Evolutionary conservation across 805 yeast genomes (phyloP).

Genomic region (Wickerhamomyces hampshirensis): DNA sequence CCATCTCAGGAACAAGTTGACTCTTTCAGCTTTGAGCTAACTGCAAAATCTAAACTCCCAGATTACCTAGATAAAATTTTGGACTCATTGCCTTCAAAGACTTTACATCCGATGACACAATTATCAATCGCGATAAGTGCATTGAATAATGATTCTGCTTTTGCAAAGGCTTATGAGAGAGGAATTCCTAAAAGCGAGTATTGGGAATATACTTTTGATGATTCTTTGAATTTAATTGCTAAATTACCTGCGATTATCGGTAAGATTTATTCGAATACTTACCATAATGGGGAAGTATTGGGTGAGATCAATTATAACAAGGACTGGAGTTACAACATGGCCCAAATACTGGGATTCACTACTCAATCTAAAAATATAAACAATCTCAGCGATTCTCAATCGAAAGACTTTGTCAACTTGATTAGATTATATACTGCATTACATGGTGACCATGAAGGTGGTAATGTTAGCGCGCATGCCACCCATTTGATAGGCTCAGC

Average conservation of each 20-base stretch:
- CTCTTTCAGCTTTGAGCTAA: slow-evolving; percentile 55
- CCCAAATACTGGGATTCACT: slow-evolving; percentile 57
- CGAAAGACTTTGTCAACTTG: slow-evolving; percentile 60
- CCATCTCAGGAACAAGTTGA: slow-evolving; percentile 59
- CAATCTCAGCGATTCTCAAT: slow-evolving; percentile 31
- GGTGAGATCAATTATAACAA: slow-evolving; percentile 49
- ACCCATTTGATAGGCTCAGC: slow-evolving; percentile 83
- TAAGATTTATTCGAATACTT: slow-evolving; percentile 63
- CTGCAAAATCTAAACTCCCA: slow-evolving; percentile 62
- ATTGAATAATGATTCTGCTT: slow-evolving; percentile 63
- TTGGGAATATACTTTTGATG: slow-evolving; percentile 76
- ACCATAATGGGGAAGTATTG: slow-evolving; percentile 44
- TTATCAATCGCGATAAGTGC: slow-evolving; percentile 72
- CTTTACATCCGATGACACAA: slow-evolving; percentile 83
- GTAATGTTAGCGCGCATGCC: slow-evolving; percentile 78
- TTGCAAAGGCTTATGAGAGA: slow-evolving; percentile 66
- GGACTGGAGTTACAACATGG: slow-evolving; percentile 73
- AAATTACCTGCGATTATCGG: slow-evolving; percentile 74
- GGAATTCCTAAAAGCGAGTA: slow-evolving; percentile 66
- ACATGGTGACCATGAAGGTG: slow-evolving; percentile 83
- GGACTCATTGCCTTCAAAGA: slow-evolving; percentile 53
- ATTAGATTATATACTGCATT: slow-evolving; percentile 69
- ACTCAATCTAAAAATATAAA: slow-evolving; percentile 30
- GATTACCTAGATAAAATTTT: slow-evolving; percentile 54
- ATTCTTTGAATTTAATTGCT: slow-evolving; percentile 63